A percentile compares a stretch with the other conserved stretches of the same genome.
Conservation (phyloP, 768 basidiomycete genomes). For the Mrakia blollopis region DNA sequence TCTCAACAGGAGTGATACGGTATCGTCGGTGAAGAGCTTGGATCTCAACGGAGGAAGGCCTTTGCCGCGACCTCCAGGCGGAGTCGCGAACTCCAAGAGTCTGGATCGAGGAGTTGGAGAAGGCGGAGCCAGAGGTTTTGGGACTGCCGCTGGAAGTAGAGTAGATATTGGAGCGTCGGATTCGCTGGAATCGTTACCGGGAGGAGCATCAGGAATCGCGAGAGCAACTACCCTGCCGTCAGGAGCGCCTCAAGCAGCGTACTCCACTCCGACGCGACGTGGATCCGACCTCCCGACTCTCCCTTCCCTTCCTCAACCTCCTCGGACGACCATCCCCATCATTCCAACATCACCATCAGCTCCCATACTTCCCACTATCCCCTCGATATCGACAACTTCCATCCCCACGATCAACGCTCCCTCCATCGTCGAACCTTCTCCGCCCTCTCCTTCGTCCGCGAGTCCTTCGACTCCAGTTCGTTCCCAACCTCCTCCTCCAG, state of each 20-base stretch:
- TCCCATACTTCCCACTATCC: background rate
- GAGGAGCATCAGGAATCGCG: constrained; percentile 13
- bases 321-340: background rate
- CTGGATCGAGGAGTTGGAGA: constrained; percentile 26
- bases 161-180: background rate
- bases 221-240: constrained; percentile 6
- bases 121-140: background rate
- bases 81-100: constrained; percentile 23
- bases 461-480: background rate
- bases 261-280: background rate
- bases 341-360: background rate
- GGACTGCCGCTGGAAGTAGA: background rate
- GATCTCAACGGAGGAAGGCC: constrained; percentile 13
- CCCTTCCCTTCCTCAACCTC: background rate
- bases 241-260: background rate
- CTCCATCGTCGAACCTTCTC: background rate
- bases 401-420: background rate
- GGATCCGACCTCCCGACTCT: background rate
- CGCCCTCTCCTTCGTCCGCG: background rate
- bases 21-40: constrained; percentile 3
- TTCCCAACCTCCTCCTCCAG: background rate
- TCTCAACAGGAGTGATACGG: constrained; percentile 7
- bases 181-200: background rate
- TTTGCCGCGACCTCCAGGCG: constrained; percentile 15
- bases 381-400: background rate